phyloP scores from a whole-genome alignment of 139 green algal genomes.

The Chlamydomonas applanata region DNA sequence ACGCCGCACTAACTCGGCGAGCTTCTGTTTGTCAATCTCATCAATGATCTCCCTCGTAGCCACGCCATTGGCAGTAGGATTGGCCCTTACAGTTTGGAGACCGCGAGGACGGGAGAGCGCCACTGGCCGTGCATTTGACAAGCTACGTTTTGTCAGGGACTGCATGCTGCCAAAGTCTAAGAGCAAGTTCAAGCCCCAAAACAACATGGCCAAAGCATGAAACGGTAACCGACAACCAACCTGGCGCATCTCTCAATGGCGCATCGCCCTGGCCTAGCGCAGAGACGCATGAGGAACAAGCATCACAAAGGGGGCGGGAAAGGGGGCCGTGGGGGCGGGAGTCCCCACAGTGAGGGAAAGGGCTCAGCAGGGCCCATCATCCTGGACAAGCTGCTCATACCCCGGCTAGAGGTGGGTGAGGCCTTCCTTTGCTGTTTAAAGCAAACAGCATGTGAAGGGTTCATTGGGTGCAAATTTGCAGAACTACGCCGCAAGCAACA shows the following conservation, averaged over 20 bases:
- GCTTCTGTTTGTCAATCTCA: not conserved
- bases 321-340: slow-evolving; percentile 3
- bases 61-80: not conserved
- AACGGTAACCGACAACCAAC: no score
- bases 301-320: not conserved
- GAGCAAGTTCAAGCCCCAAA: no score
- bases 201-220: no score
- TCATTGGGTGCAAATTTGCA: slow-evolving; percentile 2
- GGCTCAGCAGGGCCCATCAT: slow-evolving; percentile 14
- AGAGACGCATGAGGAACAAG: not conserved
- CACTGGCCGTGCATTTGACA: no score
- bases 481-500: slow-evolving; percentile 62
- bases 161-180: no score
- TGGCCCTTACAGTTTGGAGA: not conserved
- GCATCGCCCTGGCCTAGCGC: no score
- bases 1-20: slow-evolving; percentile 5
- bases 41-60: slow-evolving; percentile 13
- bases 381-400: slow-evolving; percentile 57
- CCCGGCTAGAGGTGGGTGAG: slow-evolving; percentile 42
- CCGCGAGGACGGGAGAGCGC: no score
- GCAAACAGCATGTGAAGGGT: no score
- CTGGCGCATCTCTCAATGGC: no score
- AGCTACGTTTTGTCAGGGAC: no score
- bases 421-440: no score
- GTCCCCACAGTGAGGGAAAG: no score